Percentiles rank a stretch among this genome's conserved stretches.
phyloP scores from a whole-genome alignment of 352 stramenopile species.

The Phytophthora quininea region DNA sequence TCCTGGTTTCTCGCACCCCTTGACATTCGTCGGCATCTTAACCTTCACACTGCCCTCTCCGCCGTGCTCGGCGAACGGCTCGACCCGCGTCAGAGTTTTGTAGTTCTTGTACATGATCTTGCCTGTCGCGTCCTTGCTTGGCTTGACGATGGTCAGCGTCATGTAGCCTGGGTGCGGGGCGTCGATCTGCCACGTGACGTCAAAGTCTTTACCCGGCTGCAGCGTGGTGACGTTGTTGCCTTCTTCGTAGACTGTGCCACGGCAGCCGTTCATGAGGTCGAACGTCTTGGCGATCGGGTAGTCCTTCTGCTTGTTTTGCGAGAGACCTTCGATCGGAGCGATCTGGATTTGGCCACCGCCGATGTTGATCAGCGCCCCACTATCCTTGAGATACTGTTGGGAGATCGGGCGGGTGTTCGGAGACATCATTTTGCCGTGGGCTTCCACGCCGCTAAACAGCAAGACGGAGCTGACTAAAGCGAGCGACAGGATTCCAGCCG shows the following conservation, averaged over 20 bases:
- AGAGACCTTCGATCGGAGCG: slow-evolving; percentile 36
- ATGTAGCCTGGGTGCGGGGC: slow-evolving; percentile 59
- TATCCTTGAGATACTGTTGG: slow-evolving; percentile 31
- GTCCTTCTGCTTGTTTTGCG: slow-evolving; percentile 34
- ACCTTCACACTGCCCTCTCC: slow-evolving; percentile 31
- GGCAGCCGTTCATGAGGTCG: slow-evolving; percentile 45
- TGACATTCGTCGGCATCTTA: slow-evolving; percentile 45
- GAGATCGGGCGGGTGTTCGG: slow-evolving; percentile 25
- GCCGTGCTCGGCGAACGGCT: slow-evolving; percentile 47
- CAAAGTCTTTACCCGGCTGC: slow-evolving; percentile 26
- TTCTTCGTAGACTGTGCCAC: slow-evolving; percentile 41
- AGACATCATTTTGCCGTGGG: slow-evolving; percentile 30
- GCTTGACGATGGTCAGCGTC: slow-evolving; percentile 61
- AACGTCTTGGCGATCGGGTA: slow-evolving; percentile 34
- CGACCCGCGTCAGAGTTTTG: slow-evolving; percentile 36
- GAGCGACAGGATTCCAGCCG: slow-evolving; percentile 17
- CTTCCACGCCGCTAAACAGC: slow-evolving; percentile 23
- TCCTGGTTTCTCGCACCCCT: slow-evolving; percentile 41
- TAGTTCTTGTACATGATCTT: slow-evolving; percentile 56
- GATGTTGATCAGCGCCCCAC: slow-evolving; percentile 38
- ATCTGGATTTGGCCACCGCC: slow-evolving; percentile 37
- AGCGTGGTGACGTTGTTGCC: slow-evolving; percentile 39
- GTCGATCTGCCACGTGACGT: slow-evolving; percentile 52
- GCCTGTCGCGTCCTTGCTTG: slow-evolving; percentile 36
- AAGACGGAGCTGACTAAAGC: slow-evolving; percentile 12